Base-by-base conservation (phyloP, 2,329 filamentous ascomycete species). In the Aspergillus aculeatus region DNA sequence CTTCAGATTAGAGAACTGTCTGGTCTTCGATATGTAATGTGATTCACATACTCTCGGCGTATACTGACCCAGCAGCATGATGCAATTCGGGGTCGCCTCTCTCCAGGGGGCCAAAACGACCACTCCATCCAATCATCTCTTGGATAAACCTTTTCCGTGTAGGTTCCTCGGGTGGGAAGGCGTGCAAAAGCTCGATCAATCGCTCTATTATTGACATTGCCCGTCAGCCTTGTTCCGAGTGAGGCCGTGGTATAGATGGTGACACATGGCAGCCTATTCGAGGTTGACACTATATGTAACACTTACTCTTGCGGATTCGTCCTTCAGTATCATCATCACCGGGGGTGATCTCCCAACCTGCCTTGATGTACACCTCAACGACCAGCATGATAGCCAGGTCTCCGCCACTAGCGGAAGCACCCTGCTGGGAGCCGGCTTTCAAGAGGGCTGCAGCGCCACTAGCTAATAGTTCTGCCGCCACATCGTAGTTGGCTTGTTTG, bases 21-120 rank as follows among this genome's bases (percentile, higher is more conserved):
- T 47, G 47, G 5, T 9, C 47, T 47, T 29, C 51, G 5, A 12
- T 19, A 50, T 29, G 12, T 19, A 7, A 4, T 24, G 38, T 35
- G 47, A 32, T 26, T 35, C 51, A 67, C 70, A 21, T 75, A 85
- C 84, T 83, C 71, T 96, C 89, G n/a, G 93, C 94, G 74, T 92
- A 96, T 48, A 97, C 81, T 32, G 86, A 88, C 54, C 95, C 95
- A 38, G 89, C 88, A 48, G 96, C 92, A 78, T 98, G 93, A 77
- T 99, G 95, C 58, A 99, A 82, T 70, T 98, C 95, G 2, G 94
- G 90, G 72, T 99, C 95, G 61, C 95, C 95, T 54, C 92, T 90
- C 51, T 95, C 93, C 74, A 90, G 91, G 50, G 95, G 90, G 67
- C 93, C 92, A 71, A 86, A 89, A 74, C 90, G 94, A 57, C 86